phyloP scores from a whole-genome alignment of 2,329 filamentous ascomycete genomes.

The Penicillium sp. region DNA sequence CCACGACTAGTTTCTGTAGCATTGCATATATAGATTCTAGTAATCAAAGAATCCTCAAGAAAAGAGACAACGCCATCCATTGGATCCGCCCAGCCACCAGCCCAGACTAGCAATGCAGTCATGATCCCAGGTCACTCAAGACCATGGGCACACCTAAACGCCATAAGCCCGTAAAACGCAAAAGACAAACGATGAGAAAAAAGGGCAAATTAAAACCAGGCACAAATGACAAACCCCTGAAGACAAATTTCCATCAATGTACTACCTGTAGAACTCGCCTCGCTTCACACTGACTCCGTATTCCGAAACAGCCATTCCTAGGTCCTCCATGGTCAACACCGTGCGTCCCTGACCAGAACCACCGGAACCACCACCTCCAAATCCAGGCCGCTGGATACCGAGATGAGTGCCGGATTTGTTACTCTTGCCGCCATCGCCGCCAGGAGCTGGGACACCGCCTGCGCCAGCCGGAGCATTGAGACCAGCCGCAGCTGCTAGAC shows the following conservation, averaged over 20 bases:
- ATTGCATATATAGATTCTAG: neutral
- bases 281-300: slow-evolving; percentile 98
- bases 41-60: neutral
- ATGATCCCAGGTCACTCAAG: slow-evolving; percentile 5
- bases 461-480: slow-evolving; percentile 56
- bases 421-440: slow-evolving; percentile 40
- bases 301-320: slow-evolving; percentile 96
- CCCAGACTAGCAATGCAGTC: slow-evolving; percentile 8
- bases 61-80: slow-evolving; percentile 16
- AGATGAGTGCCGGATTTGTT: slow-evolving; percentile 55
- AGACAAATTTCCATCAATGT: neutral
- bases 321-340: slow-evolving; percentile 95
- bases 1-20: neutral
- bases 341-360: slow-evolving; percentile 80
- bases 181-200: neutral
- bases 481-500: slow-evolving; percentile 65
- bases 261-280: slow-evolving; percentile 89
- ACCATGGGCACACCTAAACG: neutral
- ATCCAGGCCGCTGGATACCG: slow-evolving; percentile 74
- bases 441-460: slow-evolving; percentile 49
- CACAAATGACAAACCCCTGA: neutral
- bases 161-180: neutral
- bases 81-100: slow-evolving; percentile 2
- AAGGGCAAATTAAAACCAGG: neutral
- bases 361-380: slow-evolving; percentile 83